A percentile compares a stretch with the other conserved stretches of the same genome.
Conservation (phyloP, 306 rosid species). For the Glycine latifolia region DNA sequence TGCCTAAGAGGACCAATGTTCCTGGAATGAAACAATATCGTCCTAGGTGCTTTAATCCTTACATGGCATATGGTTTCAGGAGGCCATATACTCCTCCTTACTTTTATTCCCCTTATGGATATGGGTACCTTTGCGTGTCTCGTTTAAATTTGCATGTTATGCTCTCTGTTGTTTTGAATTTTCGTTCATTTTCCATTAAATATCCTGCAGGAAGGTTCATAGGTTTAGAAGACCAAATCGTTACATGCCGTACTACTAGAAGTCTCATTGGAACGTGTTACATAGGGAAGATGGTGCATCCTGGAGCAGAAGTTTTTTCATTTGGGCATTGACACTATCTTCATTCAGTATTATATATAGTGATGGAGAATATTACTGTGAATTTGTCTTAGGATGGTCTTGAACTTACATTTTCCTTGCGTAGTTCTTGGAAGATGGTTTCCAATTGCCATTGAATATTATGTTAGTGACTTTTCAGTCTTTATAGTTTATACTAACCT, state of each 20-base stretch:
- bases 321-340: constrained; percentile 13
- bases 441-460: constrained; percentile 37
- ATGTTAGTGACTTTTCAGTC: constrained; percentile 35
- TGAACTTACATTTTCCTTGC: constrained; percentile 26
- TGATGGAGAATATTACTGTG: background rate
- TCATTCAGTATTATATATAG: constrained; percentile 24
- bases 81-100: constrained; percentile 87
- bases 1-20: constrained; percentile 92
- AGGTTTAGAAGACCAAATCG: constrained; percentile 81
- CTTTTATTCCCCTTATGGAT: constrained; percentile 83
- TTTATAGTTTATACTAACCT: constrained; percentile 33
- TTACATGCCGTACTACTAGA: constrained; percentile 86
- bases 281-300: constrained; percentile 7
- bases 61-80: constrained; percentile 74
- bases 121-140: constrained; percentile 70
- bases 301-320: constrained; percentile 28
- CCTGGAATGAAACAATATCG: constrained; percentile 97
- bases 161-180: background rate
- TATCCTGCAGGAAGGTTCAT: constrained; percentile 75
- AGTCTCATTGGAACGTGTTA: background rate
- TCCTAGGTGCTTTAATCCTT: constrained; percentile 78
- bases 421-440: constrained; percentile 24
- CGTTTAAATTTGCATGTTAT: background rate
- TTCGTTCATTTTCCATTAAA: constrained; percentile 27
- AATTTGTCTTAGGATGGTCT: background rate